phyloP scores from a whole-genome alignment of 495 filamentous ascomycete species.

The Aspergillus bertholletiae region DNA sequence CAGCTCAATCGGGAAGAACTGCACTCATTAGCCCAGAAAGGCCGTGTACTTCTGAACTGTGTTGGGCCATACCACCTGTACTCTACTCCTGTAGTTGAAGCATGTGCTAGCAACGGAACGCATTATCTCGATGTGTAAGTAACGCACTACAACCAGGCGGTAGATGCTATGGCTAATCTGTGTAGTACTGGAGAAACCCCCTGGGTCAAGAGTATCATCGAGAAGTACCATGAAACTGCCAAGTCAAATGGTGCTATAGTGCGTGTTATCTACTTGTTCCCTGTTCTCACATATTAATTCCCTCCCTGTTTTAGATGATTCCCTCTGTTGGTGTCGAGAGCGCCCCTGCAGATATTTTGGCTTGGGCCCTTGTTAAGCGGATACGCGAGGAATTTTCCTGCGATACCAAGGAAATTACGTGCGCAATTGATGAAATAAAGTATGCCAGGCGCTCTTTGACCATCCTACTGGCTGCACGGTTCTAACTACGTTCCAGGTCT shows the following conservation, averaged over 20 bases:
- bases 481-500: slow-evolving; percentile 21
- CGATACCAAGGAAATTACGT: slow-evolving; percentile 54
- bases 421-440: slow-evolving; percentile 62
- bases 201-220: slow-evolving; percentile 75
- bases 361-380: slow-evolving; percentile 63
- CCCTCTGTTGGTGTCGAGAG: slow-evolving; percentile 84
- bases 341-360: slow-evolving; percentile 74
- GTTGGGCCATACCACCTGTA: slow-evolving; percentile 81
- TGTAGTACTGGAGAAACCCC: slow-evolving; percentile 75
- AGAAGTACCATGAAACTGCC: slow-evolving; percentile 73
- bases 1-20: slow-evolving; percentile 63
- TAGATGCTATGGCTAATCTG: slow-evolving; percentile 7
- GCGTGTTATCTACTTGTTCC: slow-evolving; percentile 13
- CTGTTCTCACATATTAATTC: not conserved
- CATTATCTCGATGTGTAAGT: slow-evolving; percentile 79
- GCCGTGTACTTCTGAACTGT: slow-evolving; percentile 74
- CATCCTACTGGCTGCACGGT: not conserved
- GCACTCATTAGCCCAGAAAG: slow-evolving; percentile 66
- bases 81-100: slow-evolving; percentile 76
- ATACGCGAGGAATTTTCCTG: slow-evolving; percentile 57
- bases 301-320: slow-evolving; percentile 60
- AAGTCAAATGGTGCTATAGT: slow-evolving; percentile 72
- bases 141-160: not conserved
- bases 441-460: slow-evolving; percentile 22
- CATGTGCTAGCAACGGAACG: slow-evolving; percentile 84